Base-by-base conservation (phyloP, 306 rosid genomes). In the Sphenostylis stenocarpa region DNA sequence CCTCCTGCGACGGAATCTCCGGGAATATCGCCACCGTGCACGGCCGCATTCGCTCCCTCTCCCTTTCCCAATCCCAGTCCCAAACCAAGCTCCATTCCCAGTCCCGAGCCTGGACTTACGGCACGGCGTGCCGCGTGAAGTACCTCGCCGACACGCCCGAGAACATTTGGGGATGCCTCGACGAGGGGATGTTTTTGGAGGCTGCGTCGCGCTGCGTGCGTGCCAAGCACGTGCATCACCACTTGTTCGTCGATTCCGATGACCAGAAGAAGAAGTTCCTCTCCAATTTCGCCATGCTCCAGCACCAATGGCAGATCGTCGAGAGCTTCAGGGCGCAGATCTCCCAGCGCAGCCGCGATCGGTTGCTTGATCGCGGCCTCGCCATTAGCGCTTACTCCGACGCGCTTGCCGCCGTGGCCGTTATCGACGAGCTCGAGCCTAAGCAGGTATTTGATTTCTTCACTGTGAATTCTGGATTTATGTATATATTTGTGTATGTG, bases 271-370 rank as follows among this genome's bases (percentile, higher is more conserved):
- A 20, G 23, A 82, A 77, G 80, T 77, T 92, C 62, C 83, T 91
- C 81, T 81, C 96, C 24, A 90, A 86, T 69, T 93, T 91, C 55
- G 91, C 97, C 16, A 83, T 95, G 43, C 99, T 95, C 1, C 97
- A 95, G 86, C 99, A 92, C 52, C 99, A 95, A 55, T 95, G 97
- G 97, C 99, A 95, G 89, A 92, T 95, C 31, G 99, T 95, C 7
- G 97, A 95, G 82, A 91, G 95, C 85, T 91, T 95, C 84, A 89
- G 87, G 65, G 70, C 83, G 26, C 99, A 95, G 92, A 95, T 95
- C 91, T 95, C 99, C 0, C 99, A 91, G 90, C 90, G 97, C 20
- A 87, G 96, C 60, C 87, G 97, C 3, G 99, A 95, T 29, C 87
- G 96, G 31, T 79, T 95, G 45, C 87, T 85, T 28, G 97, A 92